Evolutionary conservation across 164 flowering plant genomes (phyloP).

Genomic region (Vitis cinerea): DNA sequence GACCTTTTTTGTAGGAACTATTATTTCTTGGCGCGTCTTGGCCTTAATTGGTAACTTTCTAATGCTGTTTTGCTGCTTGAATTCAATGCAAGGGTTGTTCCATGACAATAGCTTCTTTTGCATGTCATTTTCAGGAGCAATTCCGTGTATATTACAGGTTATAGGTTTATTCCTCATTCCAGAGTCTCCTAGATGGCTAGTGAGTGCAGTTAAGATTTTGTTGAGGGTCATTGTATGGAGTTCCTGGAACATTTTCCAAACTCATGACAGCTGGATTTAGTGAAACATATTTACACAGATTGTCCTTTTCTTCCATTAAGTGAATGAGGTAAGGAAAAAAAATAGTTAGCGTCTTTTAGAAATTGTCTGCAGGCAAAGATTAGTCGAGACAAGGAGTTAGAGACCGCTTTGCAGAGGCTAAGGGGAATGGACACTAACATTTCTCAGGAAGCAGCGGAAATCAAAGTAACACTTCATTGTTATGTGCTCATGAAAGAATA

Average conservation of each 20-base stretch:
- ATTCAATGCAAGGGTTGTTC: neutral
- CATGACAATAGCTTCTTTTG: neutral
- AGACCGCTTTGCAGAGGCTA: constrained; percentile 14
- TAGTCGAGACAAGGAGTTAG: constrained; percentile 19
- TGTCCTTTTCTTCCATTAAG: neutral
- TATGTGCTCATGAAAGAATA: neutral
- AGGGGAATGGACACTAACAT: neutral
- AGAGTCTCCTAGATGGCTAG: constrained; percentile 74
- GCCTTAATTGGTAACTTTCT: constrained; percentile 51
- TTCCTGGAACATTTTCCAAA: no score
- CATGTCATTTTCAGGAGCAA: constrained; percentile 29
- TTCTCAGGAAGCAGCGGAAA: neutral
- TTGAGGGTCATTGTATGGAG: no score
- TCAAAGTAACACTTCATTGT: neutral
- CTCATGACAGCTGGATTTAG: no score
- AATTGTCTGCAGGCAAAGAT: constrained; percentile 30
- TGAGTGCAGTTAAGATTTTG: constrained; percentile 10
- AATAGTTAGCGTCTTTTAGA: no score
- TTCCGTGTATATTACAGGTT: constrained; percentile 44
- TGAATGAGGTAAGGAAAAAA: neutral
- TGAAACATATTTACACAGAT: no score
- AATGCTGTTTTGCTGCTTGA: neutral
- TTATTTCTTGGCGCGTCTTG: constrained; percentile 54
- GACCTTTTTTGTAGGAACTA: constrained; percentile 41
- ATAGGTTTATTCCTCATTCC: constrained; percentile 49